These are phyloP conservation scores for Cystobasidium sp. DNA, from an alignment of 1,284 basidiomycete species.

Conservation along the genomic window DNA sequence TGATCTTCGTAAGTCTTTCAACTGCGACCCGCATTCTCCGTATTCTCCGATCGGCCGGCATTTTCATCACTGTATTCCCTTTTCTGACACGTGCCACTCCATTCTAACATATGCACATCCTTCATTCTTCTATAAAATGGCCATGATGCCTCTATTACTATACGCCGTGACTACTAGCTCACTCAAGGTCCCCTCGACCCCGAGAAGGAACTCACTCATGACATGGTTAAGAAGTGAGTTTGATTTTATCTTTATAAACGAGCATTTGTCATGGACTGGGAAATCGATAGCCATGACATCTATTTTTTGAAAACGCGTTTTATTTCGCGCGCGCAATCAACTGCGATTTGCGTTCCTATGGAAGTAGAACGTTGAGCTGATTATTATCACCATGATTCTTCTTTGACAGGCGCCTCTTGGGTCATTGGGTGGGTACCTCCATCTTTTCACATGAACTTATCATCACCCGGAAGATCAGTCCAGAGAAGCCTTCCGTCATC, in stretches of 20 bases:
- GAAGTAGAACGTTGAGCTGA: neutral
- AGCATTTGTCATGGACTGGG: no score
- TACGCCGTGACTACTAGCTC: slow-evolving; percentile 21
- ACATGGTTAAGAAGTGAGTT: slow-evolving; percentile 51
- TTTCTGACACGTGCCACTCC: slow-evolving; percentile 17
- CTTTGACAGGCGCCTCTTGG: slow-evolving; percentile 76
- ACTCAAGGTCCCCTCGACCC: slow-evolving; percentile 41
- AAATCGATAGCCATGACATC: no score
- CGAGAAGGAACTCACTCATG: slow-evolving; percentile 48
- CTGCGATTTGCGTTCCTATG: neutral
- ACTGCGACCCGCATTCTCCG: neutral
- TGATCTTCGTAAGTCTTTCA: slow-evolving; percentile 71
- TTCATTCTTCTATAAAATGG: neutral
- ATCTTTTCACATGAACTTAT: slow-evolving; percentile 59
- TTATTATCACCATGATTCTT: slow-evolving; percentile 46
- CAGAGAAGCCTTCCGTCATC: neutral
- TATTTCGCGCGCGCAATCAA: no score
- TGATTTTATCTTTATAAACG: neutral
- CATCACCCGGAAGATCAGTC: neutral
- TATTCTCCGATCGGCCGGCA: neutral
- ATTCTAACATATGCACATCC: neutral
- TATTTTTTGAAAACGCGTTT: no score
- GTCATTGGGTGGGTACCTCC: slow-evolving; percentile 65
- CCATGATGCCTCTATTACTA: neutral
- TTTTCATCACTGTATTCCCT: no score